Conservation (phyloP, 495 filamentous ascomycete species). For the Penicillium ucsense region DNA sequence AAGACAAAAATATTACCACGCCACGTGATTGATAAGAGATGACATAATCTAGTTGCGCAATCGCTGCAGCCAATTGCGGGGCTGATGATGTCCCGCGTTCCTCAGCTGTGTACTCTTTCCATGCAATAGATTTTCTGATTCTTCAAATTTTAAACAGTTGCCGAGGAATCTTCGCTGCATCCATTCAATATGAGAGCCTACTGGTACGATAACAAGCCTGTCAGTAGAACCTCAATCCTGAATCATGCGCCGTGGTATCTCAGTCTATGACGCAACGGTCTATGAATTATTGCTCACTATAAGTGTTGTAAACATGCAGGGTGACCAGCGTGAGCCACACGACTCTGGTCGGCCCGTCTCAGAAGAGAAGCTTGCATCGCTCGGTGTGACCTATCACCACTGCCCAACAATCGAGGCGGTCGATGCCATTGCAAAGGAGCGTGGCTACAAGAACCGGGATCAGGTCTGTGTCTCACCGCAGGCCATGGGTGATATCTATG, state of each 20-base stretch:
- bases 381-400: conserved; percentile 73
- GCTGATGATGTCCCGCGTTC: conserved; percentile 34
- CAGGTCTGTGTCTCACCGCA: conserved; percentile 81
- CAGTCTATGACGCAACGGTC: conserved; percentile 6
- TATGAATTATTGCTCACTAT: conserved; percentile 4
- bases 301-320: conserved; percentile 39
- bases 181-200: conserved; percentile 64
- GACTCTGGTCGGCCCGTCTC: conserved; percentile 63
- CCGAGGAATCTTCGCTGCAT: too few species aligned
- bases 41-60: conserved; percentile 23
- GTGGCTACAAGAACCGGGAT: conserved; percentile 91
- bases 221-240: conserved; percentile 31
- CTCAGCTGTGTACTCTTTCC: too few species aligned
- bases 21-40: conserved; percentile 15
- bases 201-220: conserved; percentile 69
- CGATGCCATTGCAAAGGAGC: conserved; percentile 59
- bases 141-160: not conserved
- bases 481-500: conserved; percentile 70
- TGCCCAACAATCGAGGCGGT: conserved; percentile 55
- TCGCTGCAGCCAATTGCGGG: conserved; percentile 27
- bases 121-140: not conserved
- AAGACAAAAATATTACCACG: conserved; percentile 11
- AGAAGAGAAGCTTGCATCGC: conserved; percentile 48
- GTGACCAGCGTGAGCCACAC: conserved; percentile 86
- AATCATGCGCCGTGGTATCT: too few species aligned